Evolutionary conservation across 768 basidiomycete genomes (phyloP), one percentile per base, ranked within the genome.

Genomic region (Dacryopinax primogenitus): DNA sequence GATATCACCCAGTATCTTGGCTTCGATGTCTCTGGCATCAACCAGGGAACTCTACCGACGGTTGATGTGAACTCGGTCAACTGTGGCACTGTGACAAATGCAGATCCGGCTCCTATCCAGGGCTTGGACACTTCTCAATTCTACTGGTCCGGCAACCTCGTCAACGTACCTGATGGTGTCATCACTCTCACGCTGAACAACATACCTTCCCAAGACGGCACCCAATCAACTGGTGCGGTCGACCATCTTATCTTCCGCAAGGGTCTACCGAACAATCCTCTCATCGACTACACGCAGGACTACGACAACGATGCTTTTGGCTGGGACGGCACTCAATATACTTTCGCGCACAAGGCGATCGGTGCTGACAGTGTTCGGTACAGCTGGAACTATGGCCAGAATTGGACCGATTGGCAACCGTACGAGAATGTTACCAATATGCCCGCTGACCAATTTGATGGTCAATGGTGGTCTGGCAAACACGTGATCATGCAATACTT

Each of bases 401-500:
- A 82, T 69, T 95, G 92, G 92, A 81, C 88, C 3, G 73, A 80
- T 21, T 95, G 93, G 93, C 76, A 76, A 26, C 77, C 78, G 63
- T 95, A 88, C 85, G 88, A 93, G 75, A 82, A 85, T 64, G 81
- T 78, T 21, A 86, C 88, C 0, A 79, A 76, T 0, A 82, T 95
- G 64, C 79, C 86, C 64, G 72, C 82, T 9, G 75, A 74, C n/a
- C 67, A 82, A 12, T 88, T 93, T 74, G 70, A 75, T 28, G 71
- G 72, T 64, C 23, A 68, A 1, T 92, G 86, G 75, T 96, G 93
- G 93, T 65, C 74, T 1, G 93, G 93, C 6, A 75, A 87, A 66
- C 93, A 96, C 73, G 80, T 95, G 73, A 85, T 90, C 76, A 82
- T 95, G 35, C 92, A 96, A 78, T 95, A 96, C 75, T 95, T 90